These are phyloP conservation scores for Fraxinus nigra DNA, from an alignment of 305 asterid species.

Conservation along the genomic window DNA sequence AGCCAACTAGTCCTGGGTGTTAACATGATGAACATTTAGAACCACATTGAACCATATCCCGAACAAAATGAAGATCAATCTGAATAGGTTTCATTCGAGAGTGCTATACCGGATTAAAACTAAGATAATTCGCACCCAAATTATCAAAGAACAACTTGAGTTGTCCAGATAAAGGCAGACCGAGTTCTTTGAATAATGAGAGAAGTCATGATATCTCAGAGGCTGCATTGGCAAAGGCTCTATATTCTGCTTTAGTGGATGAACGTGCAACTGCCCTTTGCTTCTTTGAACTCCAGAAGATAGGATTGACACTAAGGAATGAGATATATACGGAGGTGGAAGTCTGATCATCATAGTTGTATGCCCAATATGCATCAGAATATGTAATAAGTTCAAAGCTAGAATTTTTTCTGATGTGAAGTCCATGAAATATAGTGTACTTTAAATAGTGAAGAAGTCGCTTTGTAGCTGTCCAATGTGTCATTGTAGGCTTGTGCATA, in stretches of 20 bases:
- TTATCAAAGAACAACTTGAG: slow-evolving; percentile 4
- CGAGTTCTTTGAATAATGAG: slow-evolving; percentile 6
- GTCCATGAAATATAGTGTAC: too few relatives aligned
- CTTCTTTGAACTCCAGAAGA: too few relatives aligned
- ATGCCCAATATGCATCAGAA: too few relatives aligned
- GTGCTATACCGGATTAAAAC: background rate
- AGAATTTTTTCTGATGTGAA: too few relatives aligned
- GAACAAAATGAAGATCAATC: background rate
- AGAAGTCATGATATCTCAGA: background rate
- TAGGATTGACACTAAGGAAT: too few relatives aligned
- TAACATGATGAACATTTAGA: slow-evolving; percentile 9
- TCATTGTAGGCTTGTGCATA: too few relatives aligned
- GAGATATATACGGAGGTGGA: too few relatives aligned
- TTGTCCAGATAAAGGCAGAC: background rate
- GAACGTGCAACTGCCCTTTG: too few relatives aligned
- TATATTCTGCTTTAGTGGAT: background rate
- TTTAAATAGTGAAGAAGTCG: too few relatives aligned
- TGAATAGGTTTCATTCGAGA: background rate
- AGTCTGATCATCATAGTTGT: too few relatives aligned
- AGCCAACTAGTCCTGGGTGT: background rate
- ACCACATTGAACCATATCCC: background rate
- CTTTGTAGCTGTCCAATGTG: too few relatives aligned
- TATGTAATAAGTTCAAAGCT: too few relatives aligned
- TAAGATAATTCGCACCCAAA: background rate
- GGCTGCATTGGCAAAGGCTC: slow-evolving; percentile 14